A percentile compares a stretch with the other conserved stretches of the same genome.
These are phyloP conservation scores for Candida nanaspora DNA, from an alignment of 805 yeast genomes.

Conservation along the genomic window DNA sequence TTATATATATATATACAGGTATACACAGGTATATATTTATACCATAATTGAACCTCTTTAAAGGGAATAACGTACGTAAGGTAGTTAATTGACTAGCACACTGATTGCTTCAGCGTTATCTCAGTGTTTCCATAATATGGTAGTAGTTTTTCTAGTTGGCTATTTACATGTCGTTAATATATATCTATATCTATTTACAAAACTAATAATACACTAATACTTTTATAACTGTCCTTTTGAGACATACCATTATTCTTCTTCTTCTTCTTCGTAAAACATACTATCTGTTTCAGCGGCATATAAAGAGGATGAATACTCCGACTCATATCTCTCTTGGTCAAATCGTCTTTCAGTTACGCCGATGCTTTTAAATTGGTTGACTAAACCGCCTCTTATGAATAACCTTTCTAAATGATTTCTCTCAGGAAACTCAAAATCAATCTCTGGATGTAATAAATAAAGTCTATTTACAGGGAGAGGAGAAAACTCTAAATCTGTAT, in stretches of 20 bases:
- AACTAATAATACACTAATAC: not conserved
- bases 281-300: not conserved
- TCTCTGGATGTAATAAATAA: slow-evolving; percentile 13
- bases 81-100: no score
- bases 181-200: not conserved
- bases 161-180: no score
- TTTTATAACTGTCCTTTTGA: not conserved
- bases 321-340: slow-evolving; percentile 5
- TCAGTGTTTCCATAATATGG: no score
- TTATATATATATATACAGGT: no score
- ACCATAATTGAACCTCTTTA: no score
- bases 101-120: no score
- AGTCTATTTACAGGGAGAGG: slow-evolving; percentile 3
- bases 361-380: slow-evolving; percentile 13
- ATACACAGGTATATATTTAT: no score
- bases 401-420: slow-evolving; percentile 25
- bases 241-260: not conserved
- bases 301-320: not conserved
- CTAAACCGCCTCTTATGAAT: slow-evolving; percentile 19
- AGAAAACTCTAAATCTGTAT: not conserved
- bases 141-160: no score
- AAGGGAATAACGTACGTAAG: no score
- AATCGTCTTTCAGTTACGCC: slow-evolving; percentile 15
- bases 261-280: no score
- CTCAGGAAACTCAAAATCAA: slow-evolving; percentile 21